Conservation (phyloP, 345 rosid species). For the Gossypium sturtianum region DNA sequence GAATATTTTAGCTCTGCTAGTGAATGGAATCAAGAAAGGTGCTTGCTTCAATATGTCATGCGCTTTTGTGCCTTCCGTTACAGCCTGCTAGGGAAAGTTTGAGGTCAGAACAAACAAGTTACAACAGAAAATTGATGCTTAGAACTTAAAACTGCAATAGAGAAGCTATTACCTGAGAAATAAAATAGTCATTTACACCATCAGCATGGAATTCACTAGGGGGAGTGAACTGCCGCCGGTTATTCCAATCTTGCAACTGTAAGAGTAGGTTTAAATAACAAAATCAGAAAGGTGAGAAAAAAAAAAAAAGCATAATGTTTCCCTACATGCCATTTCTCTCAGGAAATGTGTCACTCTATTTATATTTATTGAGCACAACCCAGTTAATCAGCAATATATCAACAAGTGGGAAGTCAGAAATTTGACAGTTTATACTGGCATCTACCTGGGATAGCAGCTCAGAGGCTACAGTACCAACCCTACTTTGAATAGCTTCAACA, state of each 20-base stretch:
- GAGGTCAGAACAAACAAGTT: slow-evolving; percentile 13
- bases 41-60: slow-evolving; percentile 91
- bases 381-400: neutral
- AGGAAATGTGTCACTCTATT: neutral
- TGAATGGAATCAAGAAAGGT: slow-evolving; percentile 94
- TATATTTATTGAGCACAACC: neutral
- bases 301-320: slow-evolving; percentile 8
- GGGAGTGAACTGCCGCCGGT: slow-evolving; percentile 67
- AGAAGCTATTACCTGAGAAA: slow-evolving; percentile 72
- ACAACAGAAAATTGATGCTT: neutral
- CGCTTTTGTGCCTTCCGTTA: slow-evolving; percentile 75
- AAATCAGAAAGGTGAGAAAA: slow-evolving; percentile 13
- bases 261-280: slow-evolving; percentile 16
- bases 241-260: slow-evolving; percentile 98
- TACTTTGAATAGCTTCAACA: slow-evolving; percentile 55
- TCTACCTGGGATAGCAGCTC: slow-evolving; percentile 93
- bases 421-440: slow-evolving; percentile 12
- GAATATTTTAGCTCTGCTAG: slow-evolving; percentile 91
- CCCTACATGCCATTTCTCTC: slow-evolving; percentile 8
- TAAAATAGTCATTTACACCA: slow-evolving; percentile 76
- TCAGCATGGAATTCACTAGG: slow-evolving; percentile 91
- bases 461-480: slow-evolving; percentile 70
- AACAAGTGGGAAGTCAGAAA: slow-evolving; percentile 3
- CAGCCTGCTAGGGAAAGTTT: slow-evolving; percentile 50
- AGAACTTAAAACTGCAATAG: slow-evolving; percentile 12